Evolutionary conservation across 208 protist species (phyloP), one percentile per base, ranked within the genome.

Genomic region (Baffinella frigidus): DNA sequence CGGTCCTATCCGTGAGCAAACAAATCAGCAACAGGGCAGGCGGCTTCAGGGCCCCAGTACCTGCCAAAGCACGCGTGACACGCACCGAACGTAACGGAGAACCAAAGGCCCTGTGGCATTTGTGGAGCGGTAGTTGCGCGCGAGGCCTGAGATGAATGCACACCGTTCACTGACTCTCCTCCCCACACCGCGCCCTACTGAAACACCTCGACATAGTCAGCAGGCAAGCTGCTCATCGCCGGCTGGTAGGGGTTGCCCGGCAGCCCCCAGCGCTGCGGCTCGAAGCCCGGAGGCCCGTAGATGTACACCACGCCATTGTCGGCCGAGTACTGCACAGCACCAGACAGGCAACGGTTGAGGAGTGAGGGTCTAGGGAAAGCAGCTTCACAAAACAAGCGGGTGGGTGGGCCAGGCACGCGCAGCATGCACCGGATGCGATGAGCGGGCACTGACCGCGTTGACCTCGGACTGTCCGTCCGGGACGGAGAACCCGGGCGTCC

Each of bases 181-280:
- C n/a, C n/a, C n/a, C n/a, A n/a, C n/a, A n/a, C n/a, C n/a, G n/a
- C n/a, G n/a, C n/a, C n/a, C n/a, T n/a, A n/a, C n/a, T n/a, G n/a
- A n/a, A n/a, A n/a, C n/a, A n/a, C n/a, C n/a, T 90, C 83, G 2
- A 90, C 83, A 38, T 90, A 90, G 36, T 90, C 83, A 33, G 83
- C 83, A 7, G 83, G 83, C 45, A 90, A 39, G 9, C 51, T 72
- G 11, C 24, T 43, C 83, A 90, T 90, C 17, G 51, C 64, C 17
- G 83, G 83, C 51, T 73, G 39, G 41, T 38, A 73, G 9, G 36
- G n/a, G 43, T 39, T 67, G 30, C 83, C 83, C 61, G 67, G 44
- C 2, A 84, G 27, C 0, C 83, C 83, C 83, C 83, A 90, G 10
- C 33, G 17, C 43, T 67, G 20, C 9, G 83, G 83, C 50, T 90